phyloP scores from a whole-genome alignment of 2,329 filamentous ascomycete species.

The Bisporella sp. region DNA sequence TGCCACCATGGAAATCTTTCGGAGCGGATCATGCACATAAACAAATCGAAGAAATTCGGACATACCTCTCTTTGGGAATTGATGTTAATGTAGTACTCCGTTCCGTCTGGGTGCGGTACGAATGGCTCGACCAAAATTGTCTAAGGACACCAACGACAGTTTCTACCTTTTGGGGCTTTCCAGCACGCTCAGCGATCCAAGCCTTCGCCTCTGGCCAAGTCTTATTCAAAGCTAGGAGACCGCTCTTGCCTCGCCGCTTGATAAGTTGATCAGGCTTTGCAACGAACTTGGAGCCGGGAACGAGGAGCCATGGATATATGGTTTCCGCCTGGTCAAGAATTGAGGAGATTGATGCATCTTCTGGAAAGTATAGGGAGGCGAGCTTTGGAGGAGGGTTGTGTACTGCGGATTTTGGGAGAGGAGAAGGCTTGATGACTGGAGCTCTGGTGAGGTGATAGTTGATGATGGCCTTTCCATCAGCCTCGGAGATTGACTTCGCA shows the following conservation, averaged over 20 bases:
- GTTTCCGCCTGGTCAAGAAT: constrained; percentile 93
- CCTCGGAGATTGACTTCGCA: constrained; percentile 96
- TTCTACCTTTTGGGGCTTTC: constrained; percentile 91
- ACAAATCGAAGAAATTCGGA: constrained; percentile 23
- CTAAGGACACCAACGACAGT: constrained; percentile 80
- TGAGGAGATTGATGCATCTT: constrained; percentile 73
- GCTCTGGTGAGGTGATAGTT: constrained; percentile 99
- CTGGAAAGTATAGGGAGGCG: constrained; percentile 87
- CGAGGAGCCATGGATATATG: constrained; percentile 93
- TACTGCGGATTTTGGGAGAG: constrained; percentile 73
- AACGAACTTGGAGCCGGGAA: constrained; percentile 81
- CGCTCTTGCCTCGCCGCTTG: constrained; percentile 99
- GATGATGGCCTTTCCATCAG: constrained; percentile 99
- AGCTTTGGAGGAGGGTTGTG: constrained; percentile 92
- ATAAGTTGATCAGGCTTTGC: constrained; percentile 99
- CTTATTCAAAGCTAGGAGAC: constrained; percentile 94
- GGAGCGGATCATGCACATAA: too few relatives aligned
- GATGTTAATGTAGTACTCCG: constrained; percentile 99
- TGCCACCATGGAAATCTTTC: too few relatives aligned
- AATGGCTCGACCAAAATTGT: constrained; percentile 98
- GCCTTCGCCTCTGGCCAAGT: constrained; percentile 88
- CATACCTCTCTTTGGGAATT: constrained; percentile 99
- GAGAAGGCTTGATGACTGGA: constrained; percentile 94
- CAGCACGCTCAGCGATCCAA: constrained; percentile 89
- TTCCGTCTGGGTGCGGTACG: constrained; percentile 88